Evolutionary conservation across 208 protist genomes (phyloP), one percentile per base, ranked within the genome.

Genomic region (Endotrypanum monterogeii): DNA sequence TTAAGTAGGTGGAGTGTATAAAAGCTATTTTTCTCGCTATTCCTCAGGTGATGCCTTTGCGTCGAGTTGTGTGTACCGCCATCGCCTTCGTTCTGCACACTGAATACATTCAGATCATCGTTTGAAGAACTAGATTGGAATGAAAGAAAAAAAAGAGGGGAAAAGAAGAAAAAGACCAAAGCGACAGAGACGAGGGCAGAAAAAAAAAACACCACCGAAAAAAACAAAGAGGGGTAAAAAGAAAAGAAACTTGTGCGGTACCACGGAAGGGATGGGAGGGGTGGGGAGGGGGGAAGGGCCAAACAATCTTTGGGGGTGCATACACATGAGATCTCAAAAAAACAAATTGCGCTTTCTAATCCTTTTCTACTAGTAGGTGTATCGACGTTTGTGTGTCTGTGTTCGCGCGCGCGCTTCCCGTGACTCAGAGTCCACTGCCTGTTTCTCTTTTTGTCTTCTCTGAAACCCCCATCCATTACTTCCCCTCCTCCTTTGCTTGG

Each of bases 81-180:
- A 9, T 46, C 41, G 3, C 9, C 9, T 46, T 9, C 9, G 9
- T 46, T 46, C 9, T 46, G 3, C 9, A 3, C 41, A 3, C 41
- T 46, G 41, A 3, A 12, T 9, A 9, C 7, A 46, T 9, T 46
- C 41, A 9, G 41, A 46, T 46, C 3, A 46, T 46, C 41, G 41
- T 9, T 3, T 46, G 41, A 46, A 9, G 3, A 18, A 57, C 23
- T 20, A 12, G n/a, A 57, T 50, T 50, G 18, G 23, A 67, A 67
- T 9, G 51, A 4, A 69, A 46, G 41, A 9, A 69, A 69, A 46
- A 71, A 71, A 30, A 44, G 23, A 41, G 9, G 23, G 7, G 67
- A 67, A 30, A 68, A 68, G 37, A 68, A 75, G 39, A 56, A 44
- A 57, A 41, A 39, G 11, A 44, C 41, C 37, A 65, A 54, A 48